A percentile compares a stretch with the other conserved stretches of the same genome.
These are phyloP conservation scores for Herpetomonas tarakana DNA, from an alignment of 208 protist genomes.

Conservation along the genomic window DNA sequence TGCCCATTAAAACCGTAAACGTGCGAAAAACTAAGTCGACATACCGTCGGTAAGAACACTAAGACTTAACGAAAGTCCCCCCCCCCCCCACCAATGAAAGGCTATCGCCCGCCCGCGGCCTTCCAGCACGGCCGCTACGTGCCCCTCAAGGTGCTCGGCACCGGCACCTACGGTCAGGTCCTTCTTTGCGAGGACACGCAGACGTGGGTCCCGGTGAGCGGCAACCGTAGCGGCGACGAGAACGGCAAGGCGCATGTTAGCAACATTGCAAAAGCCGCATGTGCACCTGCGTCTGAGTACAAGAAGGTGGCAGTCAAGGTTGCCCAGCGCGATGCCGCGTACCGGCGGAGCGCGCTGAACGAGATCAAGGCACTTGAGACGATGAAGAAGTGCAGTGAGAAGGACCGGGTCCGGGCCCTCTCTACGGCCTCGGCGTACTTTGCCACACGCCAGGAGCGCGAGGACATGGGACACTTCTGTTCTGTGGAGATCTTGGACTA, in stretches of 20 bases:
- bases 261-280: neutral
- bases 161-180: slow-evolving; percentile 92
- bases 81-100: slow-evolving; percentile 38
- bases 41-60: no score
- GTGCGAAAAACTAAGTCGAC: no score
- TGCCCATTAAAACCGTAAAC: no score
- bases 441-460: neutral
- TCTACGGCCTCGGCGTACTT: neutral
- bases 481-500: slow-evolving; percentile 54
- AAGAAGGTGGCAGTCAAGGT: slow-evolving; percentile 85
- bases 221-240: no score
- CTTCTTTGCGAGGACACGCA: slow-evolving; percentile 84
- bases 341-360: slow-evolving; percentile 78
- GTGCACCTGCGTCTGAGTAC: no score
- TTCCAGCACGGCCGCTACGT: slow-evolving; percentile 64
- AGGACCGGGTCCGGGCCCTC: neutral
- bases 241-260: neutral
- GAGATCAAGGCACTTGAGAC: slow-evolving; percentile 63
- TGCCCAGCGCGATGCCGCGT: slow-evolving; percentile 69
- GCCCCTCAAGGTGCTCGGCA: slow-evolving; percentile 73
- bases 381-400: slow-evolving; percentile 3
- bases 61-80: no score
- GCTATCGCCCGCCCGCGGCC: slow-evolving; percentile 34
- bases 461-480: slow-evolving; percentile 25
- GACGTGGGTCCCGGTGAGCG: slow-evolving; percentile 17